A percentile compares a stretch with the other conserved stretches of the same genome.
These are phyloP conservation scores for Aspergillus terreus DNA, from an alignment of 2,329 filamentous ascomycete species.

Conservation along the genomic window DNA sequence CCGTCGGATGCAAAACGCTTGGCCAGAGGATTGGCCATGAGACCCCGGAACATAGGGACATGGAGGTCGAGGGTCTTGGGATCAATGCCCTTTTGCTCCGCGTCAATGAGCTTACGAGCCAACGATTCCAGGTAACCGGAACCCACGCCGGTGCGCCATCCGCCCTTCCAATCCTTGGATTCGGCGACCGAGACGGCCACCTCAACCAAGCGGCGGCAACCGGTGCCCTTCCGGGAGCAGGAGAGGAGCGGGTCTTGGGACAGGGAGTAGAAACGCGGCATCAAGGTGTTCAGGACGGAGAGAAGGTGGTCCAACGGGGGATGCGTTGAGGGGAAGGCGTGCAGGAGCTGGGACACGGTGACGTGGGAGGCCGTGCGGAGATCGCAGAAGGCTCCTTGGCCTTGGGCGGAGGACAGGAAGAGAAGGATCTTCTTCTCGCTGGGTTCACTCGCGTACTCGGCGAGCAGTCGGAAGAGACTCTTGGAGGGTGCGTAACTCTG, in stretches of 20 bases:
- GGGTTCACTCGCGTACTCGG: slow-evolving; percentile 73
- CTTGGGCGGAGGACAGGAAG: slow-evolving; percentile 84
- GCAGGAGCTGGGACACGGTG: slow-evolving; percentile 77
- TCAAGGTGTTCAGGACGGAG: slow-evolving; percentile 76
- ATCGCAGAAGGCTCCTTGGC: slow-evolving; percentile 89
- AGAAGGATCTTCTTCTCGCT: slow-evolving; percentile 86
- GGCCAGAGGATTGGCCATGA: slow-evolving; percentile 95
- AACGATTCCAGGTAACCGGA: slow-evolving; percentile 91
- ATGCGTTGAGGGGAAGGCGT: slow-evolving; percentile 87
- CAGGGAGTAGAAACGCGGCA: slow-evolving; percentile 98
- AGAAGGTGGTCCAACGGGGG: slow-evolving; percentile 81
- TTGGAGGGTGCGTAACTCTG: slow-evolving; percentile 92
- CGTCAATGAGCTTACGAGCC: slow-evolving; percentile 67
- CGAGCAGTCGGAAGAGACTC: slow-evolving; percentile 75
- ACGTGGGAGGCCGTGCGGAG: slow-evolving; percentile 85
- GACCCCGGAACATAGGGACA: slow-evolving; percentile 94
- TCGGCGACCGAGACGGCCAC: slow-evolving; percentile 97
- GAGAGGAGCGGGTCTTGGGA: slow-evolving; percentile 91
- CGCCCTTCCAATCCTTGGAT: slow-evolving; percentile 70
- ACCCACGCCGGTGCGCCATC: slow-evolving; percentile 75
- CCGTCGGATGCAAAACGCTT: slow-evolving; percentile 89
- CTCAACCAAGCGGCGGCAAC: slow-evolving; percentile 78
- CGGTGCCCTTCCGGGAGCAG: slow-evolving; percentile 63
- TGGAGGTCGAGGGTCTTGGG: slow-evolving; percentile 59
- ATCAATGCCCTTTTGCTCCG: slow-evolving; percentile 58